These are phyloP conservation scores for Aspergillus bridgeri DNA, from an alignment of 495 filamentous ascomycete species.

Conservation along the genomic window DNA sequence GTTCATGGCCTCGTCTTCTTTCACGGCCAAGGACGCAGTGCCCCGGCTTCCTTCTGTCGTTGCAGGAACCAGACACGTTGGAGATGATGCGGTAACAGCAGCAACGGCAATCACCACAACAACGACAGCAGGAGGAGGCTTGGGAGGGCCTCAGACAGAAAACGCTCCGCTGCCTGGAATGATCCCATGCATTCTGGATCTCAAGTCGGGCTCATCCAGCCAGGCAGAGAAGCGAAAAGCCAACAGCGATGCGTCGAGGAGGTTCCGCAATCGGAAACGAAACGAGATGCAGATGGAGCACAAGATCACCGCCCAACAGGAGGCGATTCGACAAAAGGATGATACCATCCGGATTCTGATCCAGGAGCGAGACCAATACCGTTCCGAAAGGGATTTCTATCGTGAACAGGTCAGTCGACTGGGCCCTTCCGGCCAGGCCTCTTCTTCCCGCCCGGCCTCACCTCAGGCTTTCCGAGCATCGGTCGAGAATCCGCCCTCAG, in stretches of 20 bases:
- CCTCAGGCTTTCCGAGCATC: constrained; percentile 23
- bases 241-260: constrained; percentile 87
- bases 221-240: constrained; percentile 89
- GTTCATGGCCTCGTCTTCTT: constrained; percentile 20
- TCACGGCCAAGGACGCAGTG: constrained; percentile 28
- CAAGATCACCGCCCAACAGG: constrained; percentile 54
- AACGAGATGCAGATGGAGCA: constrained; percentile 75
- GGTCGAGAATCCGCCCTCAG: constrained; percentile 6
- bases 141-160: constrained; percentile 36
- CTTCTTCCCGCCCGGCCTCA: constrained; percentile 41
- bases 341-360: constrained; percentile 52
- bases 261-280: constrained; percentile 87
- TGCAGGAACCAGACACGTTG: constrained; percentile 27
- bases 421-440: constrained; percentile 38
- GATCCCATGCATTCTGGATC: constrained; percentile 63
- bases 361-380: constrained; percentile 53
- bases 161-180: constrained; percentile 39
- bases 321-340: constrained; percentile 54
- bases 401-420: constrained; percentile 58
- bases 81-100: constrained; percentile 23
- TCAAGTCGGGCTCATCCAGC: constrained; percentile 77
- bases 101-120: background rate
- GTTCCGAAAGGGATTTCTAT: constrained; percentile 61
- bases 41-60: constrained; percentile 24
- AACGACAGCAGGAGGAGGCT: constrained; percentile 14